Evolutionary conservation across 2,329 filamentous ascomycete genomes (phyloP), one percentile per base, ranked within the genome.

Genomic region (Biscogniauxia sp.): DNA sequence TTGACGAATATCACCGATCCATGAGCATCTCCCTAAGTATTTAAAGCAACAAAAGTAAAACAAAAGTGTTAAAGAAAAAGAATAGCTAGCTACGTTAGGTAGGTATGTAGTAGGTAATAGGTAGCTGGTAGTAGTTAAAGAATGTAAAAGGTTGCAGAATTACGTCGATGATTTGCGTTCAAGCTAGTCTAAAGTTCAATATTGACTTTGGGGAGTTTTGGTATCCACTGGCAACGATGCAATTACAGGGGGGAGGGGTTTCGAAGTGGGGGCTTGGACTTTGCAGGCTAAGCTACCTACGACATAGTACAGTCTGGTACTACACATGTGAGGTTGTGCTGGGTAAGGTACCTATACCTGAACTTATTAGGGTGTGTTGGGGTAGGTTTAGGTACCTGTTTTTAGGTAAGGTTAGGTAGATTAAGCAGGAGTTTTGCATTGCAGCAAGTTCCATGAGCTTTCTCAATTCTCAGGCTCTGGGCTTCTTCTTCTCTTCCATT

Each of bases 151-250:
- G 37, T 45, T 20, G 32, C 20, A 32, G 56, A 55, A 59, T 59
- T 59, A 59, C 57, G 57, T 59, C 25, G 53, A n/a, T 23, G 57
- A 59, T 32, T 55, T 17, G 7, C 20, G 61, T 8, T 53, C 56
- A 59, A 61, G 59, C 58, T 62, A 66, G 62, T 51, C 49, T 51
- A 15, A 57, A 61, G 51, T 64, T 56, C 62, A 68, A 66, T 72
- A 69, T 72, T 72, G 69, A 72, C 69, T 70, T 70, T 66, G 25
- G 37, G 41, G 17, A 51, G 49, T 51, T 59, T 58, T 62, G 66
- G 69, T 72, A 64, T 69, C 70, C 70, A 70, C 63, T 66, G 57
- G 70, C 69, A 72, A 71, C 69, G 55, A 62, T 64, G 62, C 61
- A 61, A 20, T 11, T 56, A 58, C 57, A 61, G 60, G 52, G 58